Conservation (phyloP, 1,284 basidiomycete species). For the Caloboletus inedulis region DNA sequence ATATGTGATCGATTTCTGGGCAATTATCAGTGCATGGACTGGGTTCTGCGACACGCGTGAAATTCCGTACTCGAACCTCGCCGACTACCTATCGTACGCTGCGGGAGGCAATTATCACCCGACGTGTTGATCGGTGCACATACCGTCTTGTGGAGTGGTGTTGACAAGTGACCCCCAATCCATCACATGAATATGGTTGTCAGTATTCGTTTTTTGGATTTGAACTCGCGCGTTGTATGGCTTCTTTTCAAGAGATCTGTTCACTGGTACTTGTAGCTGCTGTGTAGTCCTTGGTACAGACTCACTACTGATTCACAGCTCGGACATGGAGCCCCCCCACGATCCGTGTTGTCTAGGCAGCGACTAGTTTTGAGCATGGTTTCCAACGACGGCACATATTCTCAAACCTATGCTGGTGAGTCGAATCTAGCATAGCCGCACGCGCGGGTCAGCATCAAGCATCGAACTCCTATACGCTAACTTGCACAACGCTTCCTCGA, state of each 20-base stretch:
- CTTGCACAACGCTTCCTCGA: conserved; percentile 41
- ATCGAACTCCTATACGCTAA: conserved; percentile 11
- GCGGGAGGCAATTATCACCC: conserved; percentile 11
- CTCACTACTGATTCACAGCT: background rate
- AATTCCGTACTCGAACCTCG: conserved; percentile 24
- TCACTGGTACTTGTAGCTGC: background rate
- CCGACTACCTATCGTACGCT: conserved; percentile 23
- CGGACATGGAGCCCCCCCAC: too few species aligned
- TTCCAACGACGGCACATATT: background rate
- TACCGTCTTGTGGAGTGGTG: background rate
- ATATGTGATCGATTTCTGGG: conserved; percentile 22
- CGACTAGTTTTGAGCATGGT: background rate
- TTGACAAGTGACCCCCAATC: background rate
- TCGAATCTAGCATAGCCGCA: background rate
- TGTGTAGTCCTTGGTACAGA: background rate
- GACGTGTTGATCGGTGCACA: conserved; percentile 8
- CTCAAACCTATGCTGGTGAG: background rate
- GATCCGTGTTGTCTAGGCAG: too few species aligned
- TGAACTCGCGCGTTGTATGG: background rate
- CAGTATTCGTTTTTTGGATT: background rate
- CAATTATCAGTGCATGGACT: conserved; percentile 22
- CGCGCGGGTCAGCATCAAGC: background rate
- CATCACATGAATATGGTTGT: background rate
- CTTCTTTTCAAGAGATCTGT: background rate
- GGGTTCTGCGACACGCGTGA: conserved; percentile 19